Conservation (phyloP, 768 basidiomycete species). For the Lactarius sp. region DNA sequence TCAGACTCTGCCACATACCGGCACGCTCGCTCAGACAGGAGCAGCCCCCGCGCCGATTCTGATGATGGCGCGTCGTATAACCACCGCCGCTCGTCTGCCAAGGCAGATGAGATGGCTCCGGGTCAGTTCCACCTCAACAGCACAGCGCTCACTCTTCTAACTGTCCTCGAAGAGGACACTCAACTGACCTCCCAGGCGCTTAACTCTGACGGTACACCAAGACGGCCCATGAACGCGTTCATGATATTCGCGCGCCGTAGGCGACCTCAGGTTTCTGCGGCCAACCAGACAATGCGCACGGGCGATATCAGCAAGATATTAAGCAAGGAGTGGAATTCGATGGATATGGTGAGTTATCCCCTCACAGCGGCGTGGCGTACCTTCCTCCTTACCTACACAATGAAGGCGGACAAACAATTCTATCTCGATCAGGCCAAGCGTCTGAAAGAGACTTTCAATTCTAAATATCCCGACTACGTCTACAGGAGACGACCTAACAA, state of each 20-base stretch:
- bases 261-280: slow-evolving; percentile 79
- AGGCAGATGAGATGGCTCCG: slow-evolving; percentile 14
- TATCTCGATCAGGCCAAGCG: slow-evolving; percentile 84
- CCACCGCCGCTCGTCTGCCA: slow-evolving; percentile 15
- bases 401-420: slow-evolving; percentile 75
- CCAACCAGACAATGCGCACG: slow-evolving; percentile 84
- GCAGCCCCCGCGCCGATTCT: slow-evolving; percentile 20
- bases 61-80: slow-evolving; percentile 19
- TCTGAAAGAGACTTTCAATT: slow-evolving; percentile 81
- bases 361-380: background rate
- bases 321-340: slow-evolving; percentile 80
- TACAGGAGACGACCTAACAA: slow-evolving; percentile 87
- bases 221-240: slow-evolving; percentile 91
- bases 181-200: slow-evolving; percentile 68
- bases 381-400: slow-evolving; percentile 13
- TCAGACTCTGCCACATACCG: slow-evolving; percentile 19
- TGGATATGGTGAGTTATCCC: slow-evolving; percentile 55
- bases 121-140: slow-evolving; percentile 8
- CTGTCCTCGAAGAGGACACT: slow-evolving; percentile 20
- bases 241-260: slow-evolving; percentile 87
- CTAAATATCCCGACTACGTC: slow-evolving; percentile 85
- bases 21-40: slow-evolving; percentile 16
- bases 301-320: slow-evolving; percentile 88
- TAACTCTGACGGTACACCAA: slow-evolving; percentile 83
- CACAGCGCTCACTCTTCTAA: background rate